These are phyloP conservation scores for Solanum bulbocastanum DNA, from an alignment of 257 asterid genomes.

Conservation along the genomic window DNA sequence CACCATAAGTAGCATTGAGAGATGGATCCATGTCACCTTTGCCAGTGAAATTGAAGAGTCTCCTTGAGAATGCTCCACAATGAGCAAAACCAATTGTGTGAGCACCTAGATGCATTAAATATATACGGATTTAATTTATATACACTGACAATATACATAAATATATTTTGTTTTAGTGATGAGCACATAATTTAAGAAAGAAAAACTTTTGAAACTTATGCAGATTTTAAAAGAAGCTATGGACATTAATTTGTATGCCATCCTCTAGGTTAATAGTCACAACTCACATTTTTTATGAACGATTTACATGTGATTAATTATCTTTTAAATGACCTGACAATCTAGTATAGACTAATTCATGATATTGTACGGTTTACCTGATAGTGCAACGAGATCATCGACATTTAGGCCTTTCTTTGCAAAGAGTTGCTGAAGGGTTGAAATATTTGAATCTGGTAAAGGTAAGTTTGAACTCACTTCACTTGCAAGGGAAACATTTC, in stretches of 20 bases:
- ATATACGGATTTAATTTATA: not conserved
- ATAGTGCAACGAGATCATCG: constrained; percentile 41
- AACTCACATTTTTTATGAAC: not conserved
- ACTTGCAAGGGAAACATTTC: constrained; percentile 19
- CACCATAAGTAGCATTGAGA: constrained; percentile 9
- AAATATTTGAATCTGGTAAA: constrained; percentile 28
- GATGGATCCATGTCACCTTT: constrained; percentile 15
- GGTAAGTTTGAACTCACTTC: constrained; percentile 32
- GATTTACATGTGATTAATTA: no score
- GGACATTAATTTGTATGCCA: no score
- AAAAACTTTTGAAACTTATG: no score
- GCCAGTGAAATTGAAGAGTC: constrained; percentile 23
- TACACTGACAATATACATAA: not conserved
- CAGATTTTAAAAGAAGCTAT: no score
- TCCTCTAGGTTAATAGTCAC: not conserved
- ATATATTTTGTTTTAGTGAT: not conserved
- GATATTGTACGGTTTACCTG: constrained; percentile 17
- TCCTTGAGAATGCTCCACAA: constrained; percentile 5
- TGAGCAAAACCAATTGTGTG: constrained; percentile 23
- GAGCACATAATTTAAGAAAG: no score
- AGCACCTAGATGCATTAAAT: constrained; percentile 7
- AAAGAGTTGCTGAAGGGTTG: constrained; percentile 23
- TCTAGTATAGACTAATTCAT: no score
- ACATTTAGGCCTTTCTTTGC: constrained; percentile 20
- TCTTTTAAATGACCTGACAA: not conserved